Base-by-base conservation (phyloP, 2,329 filamentous ascomycete species). In the Monascus ruber region DNA sequence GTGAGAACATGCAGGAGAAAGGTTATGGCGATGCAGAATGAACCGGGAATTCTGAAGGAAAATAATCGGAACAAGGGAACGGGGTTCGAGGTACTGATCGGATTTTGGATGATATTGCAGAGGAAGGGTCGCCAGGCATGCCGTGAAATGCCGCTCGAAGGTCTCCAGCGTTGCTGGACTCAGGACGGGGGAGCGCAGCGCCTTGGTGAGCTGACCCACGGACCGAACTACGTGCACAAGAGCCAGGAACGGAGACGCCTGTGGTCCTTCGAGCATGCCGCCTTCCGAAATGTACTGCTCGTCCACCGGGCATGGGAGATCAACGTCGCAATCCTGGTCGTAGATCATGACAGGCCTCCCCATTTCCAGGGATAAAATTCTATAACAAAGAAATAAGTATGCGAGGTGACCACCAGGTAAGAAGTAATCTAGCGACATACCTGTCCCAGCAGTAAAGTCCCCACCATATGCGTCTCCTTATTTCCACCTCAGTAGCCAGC, bases 391-490 rank as follows among this genome's bases (percentile, higher is more conserved):
- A 36, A 35, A 33, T 47, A 33, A 50, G 43, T 33, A 31, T 32
- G 24, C 5, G n/a, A 31, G 8, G 10, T 1, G 5, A 34, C 6
- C 42, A 29, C 5, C 37, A 27, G 25, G 26, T 9, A 32, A 39
- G 28, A 34, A 36, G 27, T 2, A 25, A 17, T 17, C 17, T 17
- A 17, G 17, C n/a, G 5, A 56, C 69, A 55, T 57, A 80, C 77
- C 87, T 78, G 64, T 98, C 91, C 66, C 88, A 79, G 34, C 86
- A 77, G 62, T 96, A 96, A 41, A 94, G 77, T 9, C 85, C 79
- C 87, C 91, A 98, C 89, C 89, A 98, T 2, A 91, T 77, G 40
- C 88, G 74, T 44, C 84, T 78, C 39, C 88, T 78, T 77, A 89
- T 87, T 61, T 96, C 89, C 7, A 76, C 76, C 52, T 94, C 87